phyloP scores from a whole-genome alignment of 139 green algal species.

The Gonium pectorale region DNA sequence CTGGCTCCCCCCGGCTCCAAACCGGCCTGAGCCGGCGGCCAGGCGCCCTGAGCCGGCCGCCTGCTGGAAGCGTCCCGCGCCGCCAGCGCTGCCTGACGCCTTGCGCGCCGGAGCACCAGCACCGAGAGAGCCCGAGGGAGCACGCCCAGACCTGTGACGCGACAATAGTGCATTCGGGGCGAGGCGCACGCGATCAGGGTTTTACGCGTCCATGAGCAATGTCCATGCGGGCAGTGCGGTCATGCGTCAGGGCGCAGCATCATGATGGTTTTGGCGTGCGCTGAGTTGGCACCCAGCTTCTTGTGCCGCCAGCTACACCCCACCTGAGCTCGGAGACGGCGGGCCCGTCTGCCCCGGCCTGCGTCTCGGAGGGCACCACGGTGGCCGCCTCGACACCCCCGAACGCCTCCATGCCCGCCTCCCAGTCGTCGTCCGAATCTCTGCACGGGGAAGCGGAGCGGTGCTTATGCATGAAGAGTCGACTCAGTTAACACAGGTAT shows the following conservation, averaged over 20 bases:
- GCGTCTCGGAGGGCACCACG: background rate
- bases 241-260: too few species aligned
- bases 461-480: too few species aligned
- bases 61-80: background rate
- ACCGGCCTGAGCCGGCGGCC: background rate
- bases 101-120: background rate
- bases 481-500: too few species aligned
- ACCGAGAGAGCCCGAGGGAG: too few species aligned
- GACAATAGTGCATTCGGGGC: too few species aligned
- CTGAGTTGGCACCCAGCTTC: too few species aligned
- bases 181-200: too few species aligned
- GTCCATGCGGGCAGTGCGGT: too few species aligned
- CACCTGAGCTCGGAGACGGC: background rate
- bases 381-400: slow-evolving; percentile 20
- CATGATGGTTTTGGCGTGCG: too few species aligned
- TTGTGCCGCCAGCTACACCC: too few species aligned
- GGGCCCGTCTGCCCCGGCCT: slow-evolving; percentile 2
- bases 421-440: slow-evolving; percentile 32
- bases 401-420: slow-evolving; percentile 21
- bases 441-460: background rate
- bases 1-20: background rate
- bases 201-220: too few species aligned
- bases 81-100: background rate
- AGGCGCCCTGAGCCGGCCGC: background rate
- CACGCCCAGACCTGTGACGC: too few species aligned